Conservation (phyloP, 2,329 filamentous ascomycete genomes). For the Triangularia verruculosa region DNA sequence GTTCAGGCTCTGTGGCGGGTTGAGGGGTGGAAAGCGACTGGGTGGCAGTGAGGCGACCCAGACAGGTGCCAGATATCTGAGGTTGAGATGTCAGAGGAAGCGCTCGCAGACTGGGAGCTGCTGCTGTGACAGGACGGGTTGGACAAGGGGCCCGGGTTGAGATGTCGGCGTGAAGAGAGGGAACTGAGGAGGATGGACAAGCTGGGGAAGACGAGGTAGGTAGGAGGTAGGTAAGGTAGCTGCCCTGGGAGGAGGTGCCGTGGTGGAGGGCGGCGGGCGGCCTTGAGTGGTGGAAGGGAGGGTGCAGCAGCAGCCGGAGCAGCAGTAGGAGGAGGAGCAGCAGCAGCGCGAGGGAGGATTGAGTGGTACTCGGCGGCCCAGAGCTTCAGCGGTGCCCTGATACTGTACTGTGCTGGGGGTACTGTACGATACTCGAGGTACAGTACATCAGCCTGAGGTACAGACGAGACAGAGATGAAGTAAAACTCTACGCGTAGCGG, state of each 20-base stretch:
- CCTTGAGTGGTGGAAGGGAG: background rate
- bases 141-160: background rate
- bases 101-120: background rate
- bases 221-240: background rate
- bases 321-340: background rate
- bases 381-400: slow-evolving; percentile 27
- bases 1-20: slow-evolving; percentile 12
- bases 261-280: background rate
- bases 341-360: slow-evolving; percentile 10
- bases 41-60: background rate
- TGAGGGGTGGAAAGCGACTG: slow-evolving; percentile 8
- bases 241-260: slow-evolving; percentile 4
- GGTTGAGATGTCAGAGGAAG: slow-evolving; percentile 8
- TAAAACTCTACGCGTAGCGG: slow-evolving; percentile 29
- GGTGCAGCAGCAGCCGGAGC: too few species aligned
- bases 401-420: slow-evolving; percentile 19
- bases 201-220: background rate
- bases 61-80: slow-evolving; percentile 1
- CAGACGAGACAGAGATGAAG: slow-evolving; percentile 30
- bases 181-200: background rate
- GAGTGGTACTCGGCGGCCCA: slow-evolving; percentile 26
- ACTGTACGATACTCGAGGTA: background rate
- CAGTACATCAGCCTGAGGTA: background rate
- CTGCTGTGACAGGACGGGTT: background rate
- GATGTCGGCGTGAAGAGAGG: background rate